phyloP scores from a whole-genome alignment of 75 land plant species.

The Cryptomeria japonica region DNA sequence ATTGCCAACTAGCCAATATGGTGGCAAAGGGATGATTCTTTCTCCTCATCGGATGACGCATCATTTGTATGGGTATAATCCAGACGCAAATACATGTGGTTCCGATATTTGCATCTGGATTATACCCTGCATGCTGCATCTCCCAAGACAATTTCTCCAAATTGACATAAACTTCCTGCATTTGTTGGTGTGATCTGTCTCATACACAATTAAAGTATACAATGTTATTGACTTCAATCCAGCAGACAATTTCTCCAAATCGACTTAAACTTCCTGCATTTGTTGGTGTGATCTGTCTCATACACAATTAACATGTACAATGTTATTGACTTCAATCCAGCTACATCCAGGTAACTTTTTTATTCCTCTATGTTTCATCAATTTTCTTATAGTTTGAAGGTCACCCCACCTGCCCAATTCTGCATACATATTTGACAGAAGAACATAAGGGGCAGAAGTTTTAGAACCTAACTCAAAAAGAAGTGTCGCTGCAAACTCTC shows the following conservation, averaged over 20 bases:
- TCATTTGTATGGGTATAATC: too few relatives aligned
- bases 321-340: background rate
- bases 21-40: background rate
- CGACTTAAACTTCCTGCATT: background rate
- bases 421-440: background rate
- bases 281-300: background rate
- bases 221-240: too few relatives aligned
- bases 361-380: background rate
- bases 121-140: background rate
- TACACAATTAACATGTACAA: background rate
- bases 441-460: background rate
- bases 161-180: background rate
- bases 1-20: background rate
- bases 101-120: background rate
- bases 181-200: background rate
- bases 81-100: too few relatives aligned
- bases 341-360: background rate
- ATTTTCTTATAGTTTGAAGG: background rate
- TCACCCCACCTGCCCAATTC: background rate
- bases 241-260: background rate
- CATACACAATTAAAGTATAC: too few relatives aligned
- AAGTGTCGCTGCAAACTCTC: background rate
- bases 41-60: too few relatives aligned
- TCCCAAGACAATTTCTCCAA: conserved; percentile 4
- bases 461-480: background rate